phyloP scores from a whole-genome alignment of 345 rosid species.

The rapeseed (Brassica napus) region Da-Ae NC_063439.1:7749501-7750000 shows the following conservation, averaged over 20 bases:
- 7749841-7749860: background rate
- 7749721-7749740: constrained; percentile 23
- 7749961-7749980: constrained; percentile 15
- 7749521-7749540: background rate
- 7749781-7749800: background rate
- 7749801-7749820: background rate
- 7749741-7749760: background rate
- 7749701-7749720: constrained; percentile 38
- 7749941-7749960: background rate
- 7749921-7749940: background rate
- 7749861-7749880: background rate
- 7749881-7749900: background rate
- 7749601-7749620: background rate
- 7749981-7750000: background rate
- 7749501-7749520: constrained; percentile 6
- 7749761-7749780: background rate
- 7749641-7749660: constrained; percentile 16
- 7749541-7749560: background rate
- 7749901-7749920: background rate
- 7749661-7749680: constrained; percentile 34
- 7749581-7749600: background rate
- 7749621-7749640: constrained; percentile 30
- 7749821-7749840: background rate
- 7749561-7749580: constrained; percentile 37
- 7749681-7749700: constrained; percentile 30